phyloP scores from a whole-genome alignment of 805 yeast genomes.

The Komagataella kurtzmanii region DNA sequence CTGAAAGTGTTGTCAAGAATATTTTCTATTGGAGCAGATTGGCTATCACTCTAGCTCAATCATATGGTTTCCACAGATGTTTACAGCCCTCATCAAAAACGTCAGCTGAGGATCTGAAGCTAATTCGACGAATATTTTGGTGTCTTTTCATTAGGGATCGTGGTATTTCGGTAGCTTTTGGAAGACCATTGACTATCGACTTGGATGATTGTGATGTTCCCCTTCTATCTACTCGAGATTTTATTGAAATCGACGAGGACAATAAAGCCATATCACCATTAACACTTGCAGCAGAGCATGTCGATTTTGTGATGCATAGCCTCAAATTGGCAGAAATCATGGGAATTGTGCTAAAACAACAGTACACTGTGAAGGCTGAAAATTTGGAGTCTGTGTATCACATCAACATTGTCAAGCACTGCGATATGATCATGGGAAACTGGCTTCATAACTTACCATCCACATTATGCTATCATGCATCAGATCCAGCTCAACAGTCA shows the following conservation, averaged over 20 bases:
- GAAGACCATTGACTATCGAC: conserved; percentile 57
- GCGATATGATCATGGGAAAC: conserved; percentile 60
- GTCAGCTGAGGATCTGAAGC: conserved; percentile 8
- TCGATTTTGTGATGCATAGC: conserved; percentile 44
- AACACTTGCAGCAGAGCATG: conserved; percentile 17
- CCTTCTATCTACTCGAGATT: conserved; percentile 56
- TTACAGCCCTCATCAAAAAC: neutral
- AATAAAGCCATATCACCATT: conserved; percentile 17
- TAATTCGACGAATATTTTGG: conserved; percentile 44
- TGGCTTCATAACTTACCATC: conserved; percentile 58
- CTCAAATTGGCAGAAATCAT: conserved; percentile 58
- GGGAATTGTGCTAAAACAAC: conserved; percentile 54
- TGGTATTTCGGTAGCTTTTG: conserved; percentile 56
- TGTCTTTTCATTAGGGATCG: conserved; percentile 59
- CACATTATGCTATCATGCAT: conserved; percentile 40
- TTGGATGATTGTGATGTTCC: conserved; percentile 66
- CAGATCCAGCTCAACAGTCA: conserved; percentile 17
- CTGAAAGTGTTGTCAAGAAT: conserved; percentile 54
- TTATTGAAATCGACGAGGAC: conserved; percentile 24
- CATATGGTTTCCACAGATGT: conserved; percentile 60
- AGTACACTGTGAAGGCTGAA: conserved; percentile 39
- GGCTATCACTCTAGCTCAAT: conserved; percentile 61
- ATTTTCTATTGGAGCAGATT: conserved; percentile 59
- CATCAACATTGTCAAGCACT: conserved; percentile 26
- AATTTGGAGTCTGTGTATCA: conserved; percentile 19